Percentiles rank a stretch among this genome's conserved stretches.
Conservation (phyloP, 768 basidiomycete genomes). For the Russula emetica region DNA sequence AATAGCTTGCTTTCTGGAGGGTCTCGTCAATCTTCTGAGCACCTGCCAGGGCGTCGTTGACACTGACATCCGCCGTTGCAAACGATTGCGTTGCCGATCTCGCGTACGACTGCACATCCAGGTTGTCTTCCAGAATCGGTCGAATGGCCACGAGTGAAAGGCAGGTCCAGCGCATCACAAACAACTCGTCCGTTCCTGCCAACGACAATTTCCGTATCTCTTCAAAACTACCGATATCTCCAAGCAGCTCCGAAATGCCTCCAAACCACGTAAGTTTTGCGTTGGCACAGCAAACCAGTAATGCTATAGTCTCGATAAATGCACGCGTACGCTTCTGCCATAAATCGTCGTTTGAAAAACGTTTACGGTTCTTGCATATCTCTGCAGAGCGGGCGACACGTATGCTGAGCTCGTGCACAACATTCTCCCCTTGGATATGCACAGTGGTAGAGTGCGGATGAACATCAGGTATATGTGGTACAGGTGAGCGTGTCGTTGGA, state of each 20-base stretch:
- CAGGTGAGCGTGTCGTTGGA: neutral
- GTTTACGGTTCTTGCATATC: neutral
- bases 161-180: neutral
- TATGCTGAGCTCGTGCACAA: neutral
- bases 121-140: neutral
- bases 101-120: rapidly evolving
- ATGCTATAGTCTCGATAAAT: neutral
- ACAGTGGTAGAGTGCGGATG: neutral
- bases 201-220: neutral
- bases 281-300: neutral
- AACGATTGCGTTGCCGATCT: neutral
- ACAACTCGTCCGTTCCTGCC: neutral
- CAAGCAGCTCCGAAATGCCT: neutral
- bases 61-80: too few relatives aligned
- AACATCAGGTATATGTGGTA: neutral
- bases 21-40: neutral
- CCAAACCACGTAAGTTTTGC: neutral
- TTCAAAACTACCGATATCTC: neutral
- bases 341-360: neutral
- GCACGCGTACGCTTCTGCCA: neutral
- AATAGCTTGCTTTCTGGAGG: neutral
- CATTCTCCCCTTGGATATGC: neutral
- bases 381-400: neutral
- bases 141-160: neutral
- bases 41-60: neutral